Evolutionary conservation across 129 eudicot species (phyloP), one percentile per base, ranked within the genome.

Genomic region (Centella asiatica): DNA sequence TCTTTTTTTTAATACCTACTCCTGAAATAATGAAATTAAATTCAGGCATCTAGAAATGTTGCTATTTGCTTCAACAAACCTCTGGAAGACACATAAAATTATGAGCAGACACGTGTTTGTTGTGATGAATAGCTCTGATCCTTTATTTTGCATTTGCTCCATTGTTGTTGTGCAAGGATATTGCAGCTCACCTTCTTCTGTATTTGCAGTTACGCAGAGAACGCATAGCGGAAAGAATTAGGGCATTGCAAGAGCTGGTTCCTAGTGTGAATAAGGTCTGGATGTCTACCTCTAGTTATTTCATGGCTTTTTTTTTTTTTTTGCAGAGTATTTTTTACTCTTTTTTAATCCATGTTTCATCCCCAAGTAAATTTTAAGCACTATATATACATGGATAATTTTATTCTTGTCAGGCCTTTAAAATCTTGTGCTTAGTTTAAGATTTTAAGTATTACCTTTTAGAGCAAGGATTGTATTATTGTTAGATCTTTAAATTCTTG

Each of bases 251-350:
- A 61, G 98, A 90, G 67, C 77, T 90, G 69, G 98, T 90, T 77
- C 98, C 98, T 62, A 87, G 94, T 69, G 98, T 90, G 76, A 90
- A 81, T 68, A 90, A 90, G 98, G 98, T 84, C 31, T 60, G 81
- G 59, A 13, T 63, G 42, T 62, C 71, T 58, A 75, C 25, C 9
- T 25, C 5, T 14, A 17, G 39, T 39, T 2, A 28, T 40, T 37
- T 37, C 1, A 13, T n/a, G 50, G 57, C 46, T 40, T 26, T 12
- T 48, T 17, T 27, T 31, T 29, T 4, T 37, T 47, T 45, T 52
- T 17, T 11, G 2, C 13, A 3, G 26, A 15, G 17, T 56, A 14
- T 6, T 6, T 4, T 19, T 32, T 23, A n/a, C 62, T 52, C 8
- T 6, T 22, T n/a, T n/a, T n/a, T n/a, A n/a, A n/a, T n/a, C n/a